Conservation (phyloP, 2,329 filamentous ascomycete genomes). For the Nannizzia gypsea region DNA sequence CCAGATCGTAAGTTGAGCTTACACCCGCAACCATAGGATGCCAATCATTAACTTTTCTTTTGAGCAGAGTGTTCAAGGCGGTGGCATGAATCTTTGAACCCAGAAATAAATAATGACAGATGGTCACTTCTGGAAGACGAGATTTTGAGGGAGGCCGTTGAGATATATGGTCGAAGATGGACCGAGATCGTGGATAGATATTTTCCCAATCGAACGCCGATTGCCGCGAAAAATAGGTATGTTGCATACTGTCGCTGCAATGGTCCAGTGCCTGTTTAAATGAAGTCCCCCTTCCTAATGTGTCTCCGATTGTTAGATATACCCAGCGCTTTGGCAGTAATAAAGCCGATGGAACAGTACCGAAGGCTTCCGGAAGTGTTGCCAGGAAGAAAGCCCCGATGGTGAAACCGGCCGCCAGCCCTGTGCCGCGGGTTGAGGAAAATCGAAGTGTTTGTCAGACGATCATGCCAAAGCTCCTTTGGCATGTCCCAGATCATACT, state of each 20-base stretch:
- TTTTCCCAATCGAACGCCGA: constrained; percentile 5
- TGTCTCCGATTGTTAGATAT: neutral
- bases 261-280: neutral
- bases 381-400: neutral
- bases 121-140: constrained; percentile 7
- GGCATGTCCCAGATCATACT: constrained; percentile 7
- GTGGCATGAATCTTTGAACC: constrained; percentile 6
- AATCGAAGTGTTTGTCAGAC: neutral
- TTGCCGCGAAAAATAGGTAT: constrained; percentile 7
- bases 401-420: neutral
- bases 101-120: constrained; percentile 7
- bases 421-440: neutral
- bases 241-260: neutral
- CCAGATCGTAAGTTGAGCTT: constrained; percentile 4
- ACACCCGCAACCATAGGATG: neutral
- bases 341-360: neutral
- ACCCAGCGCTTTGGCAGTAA: constrained; percentile 5
- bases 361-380: neutral
- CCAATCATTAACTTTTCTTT: neutral
- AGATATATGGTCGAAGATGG: constrained; percentile 6
- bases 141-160: constrained; percentile 3
- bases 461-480: constrained; percentile 7
- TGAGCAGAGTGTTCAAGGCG: constrained; percentile 3
- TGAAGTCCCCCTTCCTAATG: neutral
- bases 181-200: constrained; percentile 6